Conservation (phyloP, 331 rosid genomes). For the Rhamnella rubrinervis region DNA sequence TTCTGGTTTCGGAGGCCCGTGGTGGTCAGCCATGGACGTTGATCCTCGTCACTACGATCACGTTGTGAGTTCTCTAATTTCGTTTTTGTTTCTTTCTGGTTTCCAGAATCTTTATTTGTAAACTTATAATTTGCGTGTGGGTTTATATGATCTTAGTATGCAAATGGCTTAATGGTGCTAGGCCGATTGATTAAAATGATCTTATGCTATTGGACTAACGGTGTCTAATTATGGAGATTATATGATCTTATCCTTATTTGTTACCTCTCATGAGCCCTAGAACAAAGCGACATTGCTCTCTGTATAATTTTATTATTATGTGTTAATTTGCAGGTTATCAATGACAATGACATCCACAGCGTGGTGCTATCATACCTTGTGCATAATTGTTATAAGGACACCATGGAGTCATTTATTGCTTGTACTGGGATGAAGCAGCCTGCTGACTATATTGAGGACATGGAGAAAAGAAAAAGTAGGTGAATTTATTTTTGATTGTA, state of each 20-base stretch:
- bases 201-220: not conserved
- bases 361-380: conserved; percentile 87
- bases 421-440: conserved; percentile 77
- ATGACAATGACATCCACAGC: conserved; percentile 63
- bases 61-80: conserved; percentile 38
- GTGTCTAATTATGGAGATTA: not conserved
- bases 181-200: not conserved
- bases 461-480: conserved; percentile 94
- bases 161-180: too few species aligned
- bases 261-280: not conserved
- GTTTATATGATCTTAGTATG: too few species aligned
- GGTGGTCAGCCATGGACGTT: conserved; percentile 57
- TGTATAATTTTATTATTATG: not conserved
- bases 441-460: conserved; percentile 59
- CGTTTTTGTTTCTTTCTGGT: not conserved
- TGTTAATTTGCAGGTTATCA: conserved; percentile 52
- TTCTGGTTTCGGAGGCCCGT: not conserved
- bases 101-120: not conserved
- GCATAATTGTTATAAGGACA: conserved; percentile 86
- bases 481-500: not conserved
- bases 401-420: conserved; percentile 75
- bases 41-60: conserved; percentile 78
- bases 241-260: too few species aligned
- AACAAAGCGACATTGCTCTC: not conserved
- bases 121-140: too few species aligned